Conservation (phyloP, 176 grass and related monocot genomes). For the Oryza punctata region DNA sequence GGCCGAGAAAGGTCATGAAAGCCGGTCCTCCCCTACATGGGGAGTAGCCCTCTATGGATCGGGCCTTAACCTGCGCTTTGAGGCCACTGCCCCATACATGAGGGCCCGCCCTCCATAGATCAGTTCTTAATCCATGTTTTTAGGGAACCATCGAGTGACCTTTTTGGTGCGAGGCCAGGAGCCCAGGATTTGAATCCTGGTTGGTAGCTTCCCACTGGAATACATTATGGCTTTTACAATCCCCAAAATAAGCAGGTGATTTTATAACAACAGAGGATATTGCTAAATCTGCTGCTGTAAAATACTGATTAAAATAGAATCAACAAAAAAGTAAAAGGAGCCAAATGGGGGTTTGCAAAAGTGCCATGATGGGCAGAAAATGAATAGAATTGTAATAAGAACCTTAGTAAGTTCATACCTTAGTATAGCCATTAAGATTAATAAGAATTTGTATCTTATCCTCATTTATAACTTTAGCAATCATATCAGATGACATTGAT, state of each 20-base stretch:
- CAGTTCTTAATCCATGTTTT: no score
- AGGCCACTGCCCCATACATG: no score
- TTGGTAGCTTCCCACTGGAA: no score
- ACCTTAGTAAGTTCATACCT: slow-evolving; percentile 37
- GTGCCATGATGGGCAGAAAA: not conserved
- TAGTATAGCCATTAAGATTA: slow-evolving; percentile 75
- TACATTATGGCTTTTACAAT: not conserved
- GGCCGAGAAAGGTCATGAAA: no score
- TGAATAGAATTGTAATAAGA: not conserved
- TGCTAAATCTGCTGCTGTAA: not conserved
- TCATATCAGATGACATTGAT: slow-evolving; percentile 61
- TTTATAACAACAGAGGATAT: not conserved
- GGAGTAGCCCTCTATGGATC: no score
- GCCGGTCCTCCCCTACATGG: no score
- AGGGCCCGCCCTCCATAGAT: no score
- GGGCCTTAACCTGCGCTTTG: no score
- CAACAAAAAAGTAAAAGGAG: not conserved
- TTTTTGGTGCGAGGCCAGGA: no score
- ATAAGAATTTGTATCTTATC: slow-evolving; percentile 65
- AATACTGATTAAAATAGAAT: not conserved
- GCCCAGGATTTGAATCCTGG: no score
- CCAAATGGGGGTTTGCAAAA: not conserved
- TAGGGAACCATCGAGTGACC: no score
- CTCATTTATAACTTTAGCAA: slow-evolving; percentile 66
- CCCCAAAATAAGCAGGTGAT: not conserved